Conservation (phyloP, 345 rosid genomes). For the Physaria fendleri region DNA sequence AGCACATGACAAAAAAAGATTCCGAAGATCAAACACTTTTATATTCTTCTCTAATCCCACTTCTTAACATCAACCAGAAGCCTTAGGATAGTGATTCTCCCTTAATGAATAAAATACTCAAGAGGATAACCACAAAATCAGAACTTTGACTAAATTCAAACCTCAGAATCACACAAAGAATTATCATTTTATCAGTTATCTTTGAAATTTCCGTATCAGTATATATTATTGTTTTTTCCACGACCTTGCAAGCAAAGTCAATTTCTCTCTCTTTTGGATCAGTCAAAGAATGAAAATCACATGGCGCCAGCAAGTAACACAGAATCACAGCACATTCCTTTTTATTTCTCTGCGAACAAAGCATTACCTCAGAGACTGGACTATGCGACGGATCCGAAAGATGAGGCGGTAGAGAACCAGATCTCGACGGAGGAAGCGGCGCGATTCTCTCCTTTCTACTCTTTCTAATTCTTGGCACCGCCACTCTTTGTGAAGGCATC, state of each 20-base stretch:
- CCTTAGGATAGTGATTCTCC: background rate
- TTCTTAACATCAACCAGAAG: conserved; percentile 30
- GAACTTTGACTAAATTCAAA: conserved; percentile 31
- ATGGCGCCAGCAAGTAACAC: conserved; percentile 31
- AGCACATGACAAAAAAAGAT: conserved; percentile 37
- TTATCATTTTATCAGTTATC: conserved; percentile 12
- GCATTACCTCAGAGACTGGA: conserved; percentile 89
- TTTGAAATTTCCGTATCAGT: conserved; percentile 7
- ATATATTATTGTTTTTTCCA: background rate
- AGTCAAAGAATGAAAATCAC: conserved; percentile 27
- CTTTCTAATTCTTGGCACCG: conserved; percentile 37
- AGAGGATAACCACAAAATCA: conserved; percentile 15
- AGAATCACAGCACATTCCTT: conserved; percentile 26
- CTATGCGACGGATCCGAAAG: conserved; percentile 96
- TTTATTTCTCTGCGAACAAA: too few species aligned
- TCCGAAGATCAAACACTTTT: conserved; percentile 26
- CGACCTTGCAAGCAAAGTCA: too few species aligned
- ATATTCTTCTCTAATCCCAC: conserved; percentile 35
- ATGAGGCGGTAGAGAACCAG: conserved; percentile 85
- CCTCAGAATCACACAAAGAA: conserved; percentile 30
- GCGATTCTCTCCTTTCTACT: conserved; percentile 44
- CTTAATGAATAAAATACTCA: conserved; percentile 13
- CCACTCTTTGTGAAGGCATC: conserved; percentile 67
- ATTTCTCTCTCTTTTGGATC: conserved; percentile 34
- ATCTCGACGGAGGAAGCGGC: conserved; percentile 44